phyloP scores from a whole-genome alignment of 1,284 basidiomycete species.

The Melampsora americana region DNA sequence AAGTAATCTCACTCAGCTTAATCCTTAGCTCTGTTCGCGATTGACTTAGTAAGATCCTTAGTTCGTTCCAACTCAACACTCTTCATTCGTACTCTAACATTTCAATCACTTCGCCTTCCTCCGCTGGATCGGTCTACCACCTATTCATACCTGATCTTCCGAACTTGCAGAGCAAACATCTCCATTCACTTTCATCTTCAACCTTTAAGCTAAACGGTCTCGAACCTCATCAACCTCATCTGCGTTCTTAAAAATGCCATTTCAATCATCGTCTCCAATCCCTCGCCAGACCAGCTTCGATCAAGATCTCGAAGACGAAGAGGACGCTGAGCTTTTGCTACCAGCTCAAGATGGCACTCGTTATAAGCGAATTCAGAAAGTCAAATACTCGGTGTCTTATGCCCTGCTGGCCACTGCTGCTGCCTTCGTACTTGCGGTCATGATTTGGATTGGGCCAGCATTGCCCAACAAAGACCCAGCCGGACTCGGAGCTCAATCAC shows the following conservation, averaged over 20 bases:
- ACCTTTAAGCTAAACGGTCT: too few relatives aligned
- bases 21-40: too few relatives aligned
- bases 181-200: too few relatives aligned
- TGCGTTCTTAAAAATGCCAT: background rate
- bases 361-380: conserved; percentile 32
- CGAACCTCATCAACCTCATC: too few relatives aligned
- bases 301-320: conserved; percentile 19
- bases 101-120: too few relatives aligned
- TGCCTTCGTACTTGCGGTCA: conserved; percentile 21
- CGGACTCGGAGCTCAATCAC: conserved; percentile 25
- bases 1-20: too few relatives aligned
- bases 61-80: too few relatives aligned
- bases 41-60: too few relatives aligned
- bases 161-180: too few relatives aligned
- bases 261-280: background rate
- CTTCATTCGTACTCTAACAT: too few relatives aligned
- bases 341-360: conserved; percentile 16
- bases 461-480: conserved; percentile 22
- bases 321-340: conserved; percentile 26
- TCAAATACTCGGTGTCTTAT: conserved; percentile 38
- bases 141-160: too few relatives aligned
- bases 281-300: conserved; percentile 1
- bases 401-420: conserved; percentile 16
- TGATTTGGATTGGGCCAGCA: conserved; percentile 37
- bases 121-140: too few relatives aligned